These are phyloP conservation scores for Dothideomycetes sp. DNA, from an alignment of 2,329 filamentous ascomycete species.

Conservation along the genomic window DNA sequence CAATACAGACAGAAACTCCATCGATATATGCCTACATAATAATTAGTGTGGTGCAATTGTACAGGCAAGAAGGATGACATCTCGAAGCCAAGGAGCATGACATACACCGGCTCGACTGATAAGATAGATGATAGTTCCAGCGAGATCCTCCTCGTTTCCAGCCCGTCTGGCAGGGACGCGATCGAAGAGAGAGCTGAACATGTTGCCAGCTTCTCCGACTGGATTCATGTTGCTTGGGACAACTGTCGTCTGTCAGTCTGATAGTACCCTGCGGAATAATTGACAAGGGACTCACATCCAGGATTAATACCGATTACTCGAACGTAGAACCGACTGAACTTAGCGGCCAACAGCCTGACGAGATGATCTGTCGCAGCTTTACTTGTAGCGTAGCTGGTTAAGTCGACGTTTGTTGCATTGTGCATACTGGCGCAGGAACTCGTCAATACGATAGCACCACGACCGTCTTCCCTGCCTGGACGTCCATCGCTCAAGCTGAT, in stretches of 20 bases:
- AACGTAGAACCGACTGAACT: conserved; percentile 38
- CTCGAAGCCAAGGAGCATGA: conserved; percentile 4
- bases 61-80: neutral
- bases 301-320: conserved; percentile 38
- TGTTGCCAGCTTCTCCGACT: conserved; percentile 32
- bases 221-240: conserved; percentile 39
- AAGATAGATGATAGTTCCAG: conserved; percentile 36
- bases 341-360: conserved; percentile 40
- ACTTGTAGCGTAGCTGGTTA: conserved; percentile 43
- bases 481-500: conserved; percentile 20
- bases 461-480: conserved; percentile 31
- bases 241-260: conserved; percentile 23
- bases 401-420: conserved; percentile 44
- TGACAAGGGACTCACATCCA: conserved; percentile 28
- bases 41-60: neutral
- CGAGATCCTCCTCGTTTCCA: conserved; percentile 34
- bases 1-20: conserved; percentile 32
- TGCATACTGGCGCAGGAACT: conserved; percentile 47
- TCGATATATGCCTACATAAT: conserved; percentile 31
- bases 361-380: conserved; percentile 47
- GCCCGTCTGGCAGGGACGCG: conserved; percentile 27
- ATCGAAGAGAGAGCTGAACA: conserved; percentile 34
- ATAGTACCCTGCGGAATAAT: neutral
- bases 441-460: conserved; percentile 40
- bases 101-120: conserved; percentile 33